Evolutionary conservation across 495 filamentous ascomycete species (phyloP).

Genomic region (Penicillium taxi): DNA sequence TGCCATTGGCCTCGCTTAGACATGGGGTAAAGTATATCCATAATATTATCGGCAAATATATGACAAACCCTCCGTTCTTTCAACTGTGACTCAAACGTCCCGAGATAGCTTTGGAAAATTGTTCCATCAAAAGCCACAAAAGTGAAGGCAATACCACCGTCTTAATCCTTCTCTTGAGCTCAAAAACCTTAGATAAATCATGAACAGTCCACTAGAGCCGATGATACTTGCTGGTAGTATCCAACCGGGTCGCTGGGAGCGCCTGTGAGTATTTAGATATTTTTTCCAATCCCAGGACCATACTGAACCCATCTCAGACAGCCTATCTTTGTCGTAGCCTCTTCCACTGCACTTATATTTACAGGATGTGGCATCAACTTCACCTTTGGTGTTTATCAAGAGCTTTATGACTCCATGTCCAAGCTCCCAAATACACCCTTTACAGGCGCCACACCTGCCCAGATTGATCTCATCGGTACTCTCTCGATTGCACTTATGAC

Average conservation of each 20-base stretch:
- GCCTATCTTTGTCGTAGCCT: slow-evolving; percentile 17
- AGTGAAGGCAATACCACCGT: no score
- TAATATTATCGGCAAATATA: no score
- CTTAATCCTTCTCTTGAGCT: no score
- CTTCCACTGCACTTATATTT: slow-evolving; percentile 29
- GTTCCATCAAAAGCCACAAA: no score
- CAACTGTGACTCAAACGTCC: no score
- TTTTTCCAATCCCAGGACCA: neutral
- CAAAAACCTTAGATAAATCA: no score
- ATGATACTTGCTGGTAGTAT: slow-evolving; percentile 4
- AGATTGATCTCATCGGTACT: slow-evolving; percentile 40
- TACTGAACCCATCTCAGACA: slow-evolving; percentile 8
- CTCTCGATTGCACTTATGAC: slow-evolving; percentile 38
- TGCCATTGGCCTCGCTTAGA: no score
- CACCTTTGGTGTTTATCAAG: slow-evolving; percentile 40
- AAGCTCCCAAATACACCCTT: slow-evolving; percentile 25
- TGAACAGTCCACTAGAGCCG: slow-evolving; percentile 6
- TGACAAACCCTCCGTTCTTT: no score
- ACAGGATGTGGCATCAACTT: slow-evolving; percentile 38
- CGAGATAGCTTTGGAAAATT: no score
- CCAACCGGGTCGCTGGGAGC: neutral
- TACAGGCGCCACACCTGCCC: slow-evolving; percentile 28
- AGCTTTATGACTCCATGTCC: slow-evolving; percentile 35
- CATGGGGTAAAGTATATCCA: no score
- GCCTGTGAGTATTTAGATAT: slow-evolving; percentile 13